Percentiles rank a stretch among this genome's conserved stretches.
Evolutionary conservation across 2,329 filamentous ascomycete species (phyloP).

Genomic region (Trichoderma sp.): DNA sequence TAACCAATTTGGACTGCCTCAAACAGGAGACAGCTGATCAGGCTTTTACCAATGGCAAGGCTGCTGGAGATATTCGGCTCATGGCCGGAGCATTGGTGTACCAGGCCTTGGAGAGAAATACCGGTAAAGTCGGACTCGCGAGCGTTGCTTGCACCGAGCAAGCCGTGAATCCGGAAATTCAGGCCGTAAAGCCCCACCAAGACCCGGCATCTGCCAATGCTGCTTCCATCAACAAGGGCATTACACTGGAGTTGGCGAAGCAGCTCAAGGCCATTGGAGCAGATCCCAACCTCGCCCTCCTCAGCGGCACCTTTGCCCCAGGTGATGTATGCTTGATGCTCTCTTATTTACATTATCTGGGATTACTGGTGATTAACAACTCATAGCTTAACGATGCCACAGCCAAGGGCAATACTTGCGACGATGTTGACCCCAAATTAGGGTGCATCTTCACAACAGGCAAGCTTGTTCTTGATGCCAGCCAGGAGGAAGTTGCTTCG

Average conservation of each 20-base stretch:
- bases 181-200: background rate
- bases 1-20: background rate
- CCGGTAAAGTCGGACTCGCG: background rate
- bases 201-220: background rate
- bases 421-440: background rate
- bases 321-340: background rate
- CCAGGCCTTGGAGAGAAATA: background rate
- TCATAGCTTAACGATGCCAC: background rate
- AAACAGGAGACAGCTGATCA: conserved; percentile 2
- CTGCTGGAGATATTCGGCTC: background rate
- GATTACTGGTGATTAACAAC: background rate
- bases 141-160: background rate
- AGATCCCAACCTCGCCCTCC: background rate
- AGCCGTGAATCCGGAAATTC: background rate
- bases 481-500: background rate
- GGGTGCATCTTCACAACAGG: background rate
- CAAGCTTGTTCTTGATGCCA: background rate
- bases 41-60: background rate
- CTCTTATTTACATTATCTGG: background rate
- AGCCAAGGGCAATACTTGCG: background rate
- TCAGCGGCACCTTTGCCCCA: conserved; percentile 1
- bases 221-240: background rate
- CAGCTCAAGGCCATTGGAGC: background rate
- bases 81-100: conserved; percentile 3
- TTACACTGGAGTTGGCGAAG: conserved; percentile 3